Base-by-base conservation (phyloP, 2,329 filamentous ascomycete species). In the Raffaelea albimanens region DNA sequence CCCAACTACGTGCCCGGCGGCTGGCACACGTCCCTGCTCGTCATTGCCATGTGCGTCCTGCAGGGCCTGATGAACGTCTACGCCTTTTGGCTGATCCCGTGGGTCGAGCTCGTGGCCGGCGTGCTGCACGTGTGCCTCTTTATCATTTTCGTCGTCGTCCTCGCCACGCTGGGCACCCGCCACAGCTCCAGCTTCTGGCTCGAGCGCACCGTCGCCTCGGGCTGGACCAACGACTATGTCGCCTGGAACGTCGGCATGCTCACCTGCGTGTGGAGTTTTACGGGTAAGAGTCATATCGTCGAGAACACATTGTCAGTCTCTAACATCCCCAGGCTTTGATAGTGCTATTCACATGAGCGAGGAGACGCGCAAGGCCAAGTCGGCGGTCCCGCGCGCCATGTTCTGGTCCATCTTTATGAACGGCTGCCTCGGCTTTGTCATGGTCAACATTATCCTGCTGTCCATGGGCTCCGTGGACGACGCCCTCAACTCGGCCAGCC, bases 311-410 rank as follows among this genome's bases (percentile, higher is more conserved):
- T n/a, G n/a, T n/a, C n/a, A n/a, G n/a, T n/a, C n/a, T 29, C 40
- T 25, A 9, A 23, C 40, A 23, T 16, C 8, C 20, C 22, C 50
- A 66, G 70, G 70, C 11, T 70, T 70, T 44, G 71, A 75, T 41
- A 64, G 68, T 10, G 66, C 67, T 13, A 61, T 75, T 0, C 71
- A 74, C 48, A 69, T 72, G 65, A 67, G 66, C 21, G 67, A 70
- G 52, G 67, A 70, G 54, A 67, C 67, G 5, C 59, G 62, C 5
- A 61, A 70, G 46, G 64, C 71, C 3, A 68, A 69, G 44, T 62
- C 67, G 16, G 67, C 68, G 1, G 65, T 73, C 2, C 71, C 70
- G 0, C 62, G 63, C 16, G 66, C 65, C n/a, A 64, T 70, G 45
- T 59, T 72, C 40, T 67, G 67, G 55, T 64, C 67, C 1, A 60